Base-by-base conservation (phyloP, 1,139 yeast genomes). In the Taiozyma sp. region DNA sequence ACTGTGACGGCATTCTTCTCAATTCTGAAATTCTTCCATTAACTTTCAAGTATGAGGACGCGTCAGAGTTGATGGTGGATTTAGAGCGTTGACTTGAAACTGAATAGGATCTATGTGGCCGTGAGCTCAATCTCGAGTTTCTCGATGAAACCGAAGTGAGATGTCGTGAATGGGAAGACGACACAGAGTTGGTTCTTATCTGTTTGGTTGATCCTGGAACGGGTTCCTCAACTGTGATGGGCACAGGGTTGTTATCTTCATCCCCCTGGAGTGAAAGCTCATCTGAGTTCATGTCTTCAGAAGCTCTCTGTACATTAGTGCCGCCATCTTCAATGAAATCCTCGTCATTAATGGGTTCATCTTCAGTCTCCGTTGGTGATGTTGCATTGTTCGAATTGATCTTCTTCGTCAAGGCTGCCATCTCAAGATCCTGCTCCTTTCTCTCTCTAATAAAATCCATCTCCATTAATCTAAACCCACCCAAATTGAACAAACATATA, bases 381-480 rank as follows among this genome's bases (percentile, higher is more conserved):
- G 19, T 6, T 6, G 40, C 3, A 24, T 24, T 24, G 7, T 24
- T 24, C 7, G 13, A 19, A 37, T 37, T 37, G 19, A 19, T 19
- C 7, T 22, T 24, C 9, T 34, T 22, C 6, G 24, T 35, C 4
- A 16, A 11, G 4, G 32, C 26, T 19, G 22, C 30, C 10, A 14
- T 16, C 14, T 46, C 46, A 11, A 28, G 22, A 11, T 39, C 47
- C 7, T 42, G 13, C 9, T 45, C 45, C 3, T 21, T 21, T 35
- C 40, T 43, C 8, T 52, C 48, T 19, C 39, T 41, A 46, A 75
- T 69, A 62, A 88, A 86, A 65, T 90, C 97, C 68, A 80, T 70
- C 48, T 81, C 85, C n/a, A 89, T 75, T 51, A 89, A 67, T 53
- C 81, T 73, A 65, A 81, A 85, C 42, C 88, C 79, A 3, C 97